Base-by-base conservation (phyloP, 2,329 filamentous ascomycete genomes). In the Microascus cirrosus region DNA sequence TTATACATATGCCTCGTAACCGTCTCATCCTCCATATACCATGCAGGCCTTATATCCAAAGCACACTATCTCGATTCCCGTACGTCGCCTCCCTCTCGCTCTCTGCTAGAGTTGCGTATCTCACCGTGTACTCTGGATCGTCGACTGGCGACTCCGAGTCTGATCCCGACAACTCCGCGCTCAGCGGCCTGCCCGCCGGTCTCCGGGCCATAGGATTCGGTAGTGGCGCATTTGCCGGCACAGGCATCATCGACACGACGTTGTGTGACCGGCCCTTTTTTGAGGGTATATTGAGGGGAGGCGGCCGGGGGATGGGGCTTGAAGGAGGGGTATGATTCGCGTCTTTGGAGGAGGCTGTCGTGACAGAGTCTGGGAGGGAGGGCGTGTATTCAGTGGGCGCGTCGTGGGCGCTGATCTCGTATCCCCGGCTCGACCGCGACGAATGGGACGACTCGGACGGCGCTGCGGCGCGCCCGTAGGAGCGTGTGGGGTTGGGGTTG, bases 221-320 rank as follows among this genome's bases (percentile, higher is more conserved):
- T 2, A n/a, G 25, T 15, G 39, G 25, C 25, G 35, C 11, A n/a
- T 56, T 11, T 18, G 54, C 45, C 25, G 22, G 1, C 28, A 1
- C 24, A 7, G 54, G 39, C 54, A 48, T 50, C 54, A 56, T 56
- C 22, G 54, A 56, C 6, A 56, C 39, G 15, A 56, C 54, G 15
- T 50, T n/a, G 2, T 42, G 54, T 32, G 15, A 32, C 18, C 42
- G 54, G 1, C 39, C 15, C 2, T 32, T 11, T 25, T 22, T 20
- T 8, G 45, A n/a, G n/a, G 54, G 54, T 24, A 56, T 35, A 10
- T n/a, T 6, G 3, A 48, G 15, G 18, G 42, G 24, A 2, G 45
- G 39, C 13, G 39, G 48, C 20, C 54, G 32, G 24, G 11, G 28
- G 13, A 28, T 25, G 7, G 34, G 28, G 39, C 54, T 45, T 25